phyloP scores from a whole-genome alignment of 441 rosid genomes.

The Manihot esculenta region DNA sequence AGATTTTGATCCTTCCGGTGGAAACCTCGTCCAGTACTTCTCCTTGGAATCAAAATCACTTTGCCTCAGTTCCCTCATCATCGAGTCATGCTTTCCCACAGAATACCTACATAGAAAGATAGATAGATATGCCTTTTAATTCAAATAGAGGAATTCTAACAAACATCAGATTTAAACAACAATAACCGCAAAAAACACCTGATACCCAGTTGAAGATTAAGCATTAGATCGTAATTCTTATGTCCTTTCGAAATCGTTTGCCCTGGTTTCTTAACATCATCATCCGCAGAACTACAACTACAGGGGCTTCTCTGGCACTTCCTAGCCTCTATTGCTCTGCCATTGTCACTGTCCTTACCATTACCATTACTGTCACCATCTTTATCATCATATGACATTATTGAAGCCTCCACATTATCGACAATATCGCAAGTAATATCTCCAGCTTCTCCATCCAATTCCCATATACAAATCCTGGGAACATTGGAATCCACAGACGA shows the following conservation, averaged over 20 bases:
- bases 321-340: slow-evolving; percentile 33
- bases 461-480: slow-evolving; percentile 91
- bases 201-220: slow-evolving; percentile 87
- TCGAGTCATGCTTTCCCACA: slow-evolving; percentile 68
- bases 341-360: slow-evolving; percentile 20
- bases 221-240: slow-evolving; percentile 89
- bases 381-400: slow-evolving; percentile 34
- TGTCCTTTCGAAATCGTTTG: slow-evolving; percentile 88
- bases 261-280: slow-evolving; percentile 70
- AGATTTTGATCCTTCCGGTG: slow-evolving; percentile 80
- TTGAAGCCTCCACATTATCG: slow-evolving; percentile 60
- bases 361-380: slow-evolving; percentile 21
- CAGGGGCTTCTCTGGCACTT: slow-evolving; percentile 65
- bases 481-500: slow-evolving; percentile 62
- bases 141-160: not conserved
- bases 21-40: slow-evolving; percentile 95
- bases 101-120: slow-evolving; percentile 48
- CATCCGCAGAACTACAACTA: slow-evolving; percentile 54
- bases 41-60: slow-evolving; percentile 84
- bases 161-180: not conserved
- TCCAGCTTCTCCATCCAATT: slow-evolving; percentile 89
- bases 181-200: slow-evolving; percentile 44
- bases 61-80: slow-evolving; percentile 47
- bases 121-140: not conserved
- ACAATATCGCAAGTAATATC: slow-evolving; percentile 95